Evolutionary conservation across 495 filamentous ascomycete species (phyloP), one percentile per base, ranked within the genome.

Genomic region (Podospora bellae-mahoneyi): DNA sequence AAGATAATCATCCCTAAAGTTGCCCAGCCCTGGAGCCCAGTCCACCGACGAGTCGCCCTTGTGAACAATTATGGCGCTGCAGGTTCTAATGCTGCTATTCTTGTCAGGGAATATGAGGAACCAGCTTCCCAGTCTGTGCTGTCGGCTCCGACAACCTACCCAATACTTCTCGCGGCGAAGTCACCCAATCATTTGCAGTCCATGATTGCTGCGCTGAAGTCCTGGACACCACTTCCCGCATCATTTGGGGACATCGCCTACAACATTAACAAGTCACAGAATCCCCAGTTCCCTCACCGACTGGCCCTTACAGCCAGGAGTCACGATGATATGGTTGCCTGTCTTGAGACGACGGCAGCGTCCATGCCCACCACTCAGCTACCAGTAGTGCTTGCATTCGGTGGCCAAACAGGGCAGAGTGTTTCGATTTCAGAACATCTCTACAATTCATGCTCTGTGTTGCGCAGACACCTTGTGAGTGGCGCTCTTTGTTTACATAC

Each of bases 1-100:
- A 64, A 74, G 70, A 62, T 82, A 13, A 71, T 71, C 0, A 76
- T 64, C 16, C 60, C 71, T 23, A 59, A 30, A 59, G 70, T 70
- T 4, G 13, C 70, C 6, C 78, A 71, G 74, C 79, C 80, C 32
- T 64, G 54, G 20, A 64, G 78, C 1, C 30, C 30, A 32, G 79
- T 79, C 0, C 65, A 69, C 3, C 83, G 80, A 80, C 58, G 78
- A 3, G 79, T 73, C 0, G 85, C 82, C 0, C 58, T 84, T 1
- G 79, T 88, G 59, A 85, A 83, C 67, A 85, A 82, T 65, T 87
- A 87, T 61, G 84, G 84, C 3, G 84, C 83, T 0, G 77, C 81
- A 0, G 84, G 84, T 1, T 79, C 73, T 60, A 87, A 84, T 71
- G 79, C 79, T 39, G 78, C 82, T 0, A 71, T 86, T 62, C 66